Percentiles rank a stretch among this genome's conserved stretches.
Conservation (phyloP, 495 filamentous ascomycete species). For the Aspergillus steynii region DNA sequence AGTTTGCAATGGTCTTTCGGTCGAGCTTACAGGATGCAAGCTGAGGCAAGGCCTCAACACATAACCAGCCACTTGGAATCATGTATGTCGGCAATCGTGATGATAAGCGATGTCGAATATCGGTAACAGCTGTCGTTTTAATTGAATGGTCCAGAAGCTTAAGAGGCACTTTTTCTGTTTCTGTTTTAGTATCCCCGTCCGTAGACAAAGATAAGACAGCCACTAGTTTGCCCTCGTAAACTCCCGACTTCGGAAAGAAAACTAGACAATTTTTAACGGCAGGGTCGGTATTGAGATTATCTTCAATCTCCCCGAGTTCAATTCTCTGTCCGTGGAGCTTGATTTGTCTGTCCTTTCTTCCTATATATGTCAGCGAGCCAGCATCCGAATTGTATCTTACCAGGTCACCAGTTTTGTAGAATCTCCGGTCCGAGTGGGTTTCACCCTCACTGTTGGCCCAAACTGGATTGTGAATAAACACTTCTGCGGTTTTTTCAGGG, state of each 20-base stretch:
- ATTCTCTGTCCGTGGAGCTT: slow-evolving; percentile 68
- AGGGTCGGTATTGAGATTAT: slow-evolving; percentile 38
- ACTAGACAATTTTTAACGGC: slow-evolving; percentile 42
- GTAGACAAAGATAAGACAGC: slow-evolving; percentile 34
- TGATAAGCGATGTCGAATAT: slow-evolving; percentile 34
- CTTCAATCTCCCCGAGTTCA: slow-evolving; percentile 67
- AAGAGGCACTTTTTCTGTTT: slow-evolving; percentile 26
- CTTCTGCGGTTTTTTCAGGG: slow-evolving; percentile 40
- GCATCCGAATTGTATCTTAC: slow-evolving; percentile 60
- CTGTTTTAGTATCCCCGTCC: slow-evolving; percentile 24
- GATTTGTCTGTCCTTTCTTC: slow-evolving; percentile 66
- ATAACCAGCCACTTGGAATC: slow-evolving; percentile 55
- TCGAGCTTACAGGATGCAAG: slow-evolving; percentile 56
- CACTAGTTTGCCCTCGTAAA: slow-evolving; percentile 40
- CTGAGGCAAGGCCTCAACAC: slow-evolving; percentile 50
- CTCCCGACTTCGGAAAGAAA: slow-evolving; percentile 44
- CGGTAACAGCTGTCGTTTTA: slow-evolving; percentile 27
- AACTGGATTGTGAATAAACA: slow-evolving; percentile 45
- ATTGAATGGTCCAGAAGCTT: slow-evolving; percentile 25
- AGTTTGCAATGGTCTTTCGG: slow-evolving; percentile 38
- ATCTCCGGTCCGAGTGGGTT: slow-evolving; percentile 36
- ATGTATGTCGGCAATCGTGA: slow-evolving; percentile 52
- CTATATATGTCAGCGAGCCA: slow-evolving; percentile 59
- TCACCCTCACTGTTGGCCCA: slow-evolving; percentile 31
- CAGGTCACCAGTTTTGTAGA: slow-evolving; percentile 71